Base-by-base conservation (phyloP, 2,329 filamentous ascomycete genomes). In the Diaporthe longicolla region DNA sequence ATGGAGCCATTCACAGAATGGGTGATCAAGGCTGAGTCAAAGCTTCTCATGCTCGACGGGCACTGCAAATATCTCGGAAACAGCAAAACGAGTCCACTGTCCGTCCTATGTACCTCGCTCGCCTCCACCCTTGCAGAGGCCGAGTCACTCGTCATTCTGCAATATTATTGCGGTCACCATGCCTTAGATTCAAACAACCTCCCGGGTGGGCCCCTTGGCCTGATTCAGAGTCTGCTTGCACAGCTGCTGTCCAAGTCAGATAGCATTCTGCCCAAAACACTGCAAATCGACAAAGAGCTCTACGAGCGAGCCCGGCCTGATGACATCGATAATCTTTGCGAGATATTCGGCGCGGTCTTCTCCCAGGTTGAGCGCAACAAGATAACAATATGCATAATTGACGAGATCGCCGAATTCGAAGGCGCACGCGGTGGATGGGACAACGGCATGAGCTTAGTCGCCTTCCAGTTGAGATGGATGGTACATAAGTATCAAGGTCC, bases 401-500 rank as follows among this genome's bases (percentile, higher is more conserved):
- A 72, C 4, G 70, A 72, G 45, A 55, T 72, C 32, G 45, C 70
- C 10, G 70, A 72, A n/a, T 72, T 72, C 21, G 70, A 72, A 7
- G 70, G 70, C 7, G 58, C 2, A 17, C 26, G 13, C 3, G 15
- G 15, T 15, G 58, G 70, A 17, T 72, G 70, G 70, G 32, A 1
- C 2, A 17, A 54, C 17, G 35, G 35, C 57, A 72, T 65, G 21
- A 24, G 35, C n/a, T 32, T 45, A 35, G 17, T 72, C 55, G 58
- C 70, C 21, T n/a, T 35, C 32, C 58, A 65, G 24, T 24, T 72
- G 48, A 55, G 57, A 32, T 40, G 48, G n/a, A 50, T 72, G 57
- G 58, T 72, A 5, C 48, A 72, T 24, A 26, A 17, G 3, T 55
- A 19, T 35, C 32, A 35, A 11, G 57, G 57, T 15, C 32, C 48